Conservation (phyloP, 1,284 basidiomycete species). For the Apiotrichum laibachii region DNA sequence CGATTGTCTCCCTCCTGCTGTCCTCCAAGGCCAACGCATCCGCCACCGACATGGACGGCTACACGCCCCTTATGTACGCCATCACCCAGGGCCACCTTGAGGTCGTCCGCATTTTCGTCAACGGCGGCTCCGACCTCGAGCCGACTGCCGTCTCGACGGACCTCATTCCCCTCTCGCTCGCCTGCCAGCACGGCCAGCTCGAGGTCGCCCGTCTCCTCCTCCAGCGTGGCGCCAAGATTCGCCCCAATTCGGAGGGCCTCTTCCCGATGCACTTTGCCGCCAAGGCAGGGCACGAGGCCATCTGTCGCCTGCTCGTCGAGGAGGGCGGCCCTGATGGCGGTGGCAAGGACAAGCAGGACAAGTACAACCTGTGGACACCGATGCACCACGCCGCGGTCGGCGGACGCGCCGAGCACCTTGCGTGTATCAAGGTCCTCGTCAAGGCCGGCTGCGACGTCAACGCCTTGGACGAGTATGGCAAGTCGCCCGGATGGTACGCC, state of each 20-base stretch:
- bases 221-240: constrained; percentile 69
- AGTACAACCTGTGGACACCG: constrained; percentile 97
- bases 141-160: constrained; percentile 62
- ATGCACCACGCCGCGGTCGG: constrained; percentile 92
- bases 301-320: constrained; percentile 77
- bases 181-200: constrained; percentile 83
- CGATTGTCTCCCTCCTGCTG: constrained; percentile 74
- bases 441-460: constrained; percentile 73
- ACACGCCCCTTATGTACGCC: constrained; percentile 88
- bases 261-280: constrained; percentile 97
- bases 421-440: constrained; percentile 74
- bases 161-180: constrained; percentile 83
- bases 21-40: constrained; percentile 65
- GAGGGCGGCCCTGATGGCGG: constrained; percentile 49
- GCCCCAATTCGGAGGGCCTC: constrained; percentile 89
- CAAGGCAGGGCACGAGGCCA: constrained; percentile 82
- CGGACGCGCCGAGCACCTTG: constrained; percentile 61
- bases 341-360: constrained; percentile 87
- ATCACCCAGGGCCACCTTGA: constrained; percentile 80
- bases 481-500: constrained; percentile 87
- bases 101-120: constrained; percentile 74
- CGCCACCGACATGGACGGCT: constrained; percentile 86
- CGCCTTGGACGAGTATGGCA: constrained; percentile 78
- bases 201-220: constrained; percentile 78
- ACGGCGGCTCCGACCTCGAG: constrained; percentile 60